Conservation (phyloP, 345 rosid species). For the Eucalyptus pauciflora region DNA sequence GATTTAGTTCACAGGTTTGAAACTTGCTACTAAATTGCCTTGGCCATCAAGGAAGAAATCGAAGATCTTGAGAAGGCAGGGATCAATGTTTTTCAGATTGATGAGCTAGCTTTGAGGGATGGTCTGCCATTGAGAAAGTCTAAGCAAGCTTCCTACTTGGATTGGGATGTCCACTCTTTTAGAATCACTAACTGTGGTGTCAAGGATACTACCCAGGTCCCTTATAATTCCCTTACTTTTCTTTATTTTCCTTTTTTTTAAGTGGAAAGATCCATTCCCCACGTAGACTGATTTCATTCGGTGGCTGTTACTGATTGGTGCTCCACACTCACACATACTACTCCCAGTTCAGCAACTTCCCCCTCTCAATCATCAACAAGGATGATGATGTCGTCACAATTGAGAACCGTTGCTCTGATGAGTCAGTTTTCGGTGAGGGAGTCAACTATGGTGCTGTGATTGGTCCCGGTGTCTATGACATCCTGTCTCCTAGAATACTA, state of each 20-base stretch:
- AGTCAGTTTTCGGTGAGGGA: slow-evolving; percentile 94
- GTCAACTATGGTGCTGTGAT: slow-evolving; percentile 91
- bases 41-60: not conserved
- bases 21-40: slow-evolving; percentile 92
- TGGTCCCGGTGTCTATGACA: slow-evolving; percentile 94
- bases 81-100: too few species aligned
- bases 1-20: slow-evolving; percentile 31
- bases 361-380: slow-evolving; percentile 49
- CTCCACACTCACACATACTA: slow-evolving; percentile 67
- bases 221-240: too few species aligned
- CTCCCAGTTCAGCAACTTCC: slow-evolving; percentile 51
- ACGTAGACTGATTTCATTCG: not conserved
- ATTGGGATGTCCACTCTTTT: rapidly evolving
- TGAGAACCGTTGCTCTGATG: slow-evolving; percentile 90
- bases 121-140: too few species aligned
- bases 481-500: slow-evolving; percentile 89
- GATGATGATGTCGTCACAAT: slow-evolving; percentile 60
- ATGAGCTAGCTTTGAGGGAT: too few species aligned
- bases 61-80: too few species aligned
- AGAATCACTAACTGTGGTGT: too few species aligned
- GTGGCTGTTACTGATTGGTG: not conserved
- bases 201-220: too few species aligned
- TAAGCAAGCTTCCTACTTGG: too few species aligned
- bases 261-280: too few species aligned
- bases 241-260: too few species aligned